Evolutionary conservation across 1,139 yeast genomes (phyloP), one percentile per base, ranked within the genome.

Genomic region (Diutina sp.): DNA sequence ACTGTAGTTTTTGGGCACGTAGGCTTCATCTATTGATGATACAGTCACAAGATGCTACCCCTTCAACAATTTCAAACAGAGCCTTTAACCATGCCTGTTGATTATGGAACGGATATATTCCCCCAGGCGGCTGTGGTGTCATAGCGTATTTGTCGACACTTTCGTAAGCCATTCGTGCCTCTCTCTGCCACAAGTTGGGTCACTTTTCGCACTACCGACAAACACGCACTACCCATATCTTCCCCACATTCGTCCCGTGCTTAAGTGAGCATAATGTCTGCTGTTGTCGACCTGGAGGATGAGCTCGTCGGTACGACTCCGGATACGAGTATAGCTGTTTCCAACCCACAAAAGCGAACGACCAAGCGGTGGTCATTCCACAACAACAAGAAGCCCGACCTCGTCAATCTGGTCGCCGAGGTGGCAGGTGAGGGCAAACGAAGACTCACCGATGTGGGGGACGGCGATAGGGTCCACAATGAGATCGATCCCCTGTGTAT

Each of bases 391-490:
- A 67, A 67, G 57, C 77, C 78, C 14, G 71, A 74, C 61, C 67
- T 73, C 58, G 71, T 72, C 9, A 75, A 72, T 55, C 59, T 69
- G 12, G 60, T 60, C n/a, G 69, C 70, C 4, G 58, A 65, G 32
- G 55, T 60, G 12, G 58, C 62, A 12, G 61, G 67, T 45, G 63
- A 65, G 53, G 18, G 53, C 4, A 11, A 9, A n/a, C 64, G 80
- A 58, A 64, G 79, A 61, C 65, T 73, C 56, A 74, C 78, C 60
- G 80, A 76, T 58, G 69, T 73, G 28, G 70, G 74, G 4, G 76
- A 76, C 30, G 71, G 65, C 55, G 87, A 82, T 63, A 83, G 80
- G 25, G 83, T 82, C 52, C 87, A 82, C 62, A 74, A 74, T 54
- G 76, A 74, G 56, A 72, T 80, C 54, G 79, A 80, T 57, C 76